Evolutionary conservation across 2,329 filamentous ascomycete species (phyloP), one percentile per base, ranked within the genome.

Genomic region (Exophiala calicioides): DNA sequence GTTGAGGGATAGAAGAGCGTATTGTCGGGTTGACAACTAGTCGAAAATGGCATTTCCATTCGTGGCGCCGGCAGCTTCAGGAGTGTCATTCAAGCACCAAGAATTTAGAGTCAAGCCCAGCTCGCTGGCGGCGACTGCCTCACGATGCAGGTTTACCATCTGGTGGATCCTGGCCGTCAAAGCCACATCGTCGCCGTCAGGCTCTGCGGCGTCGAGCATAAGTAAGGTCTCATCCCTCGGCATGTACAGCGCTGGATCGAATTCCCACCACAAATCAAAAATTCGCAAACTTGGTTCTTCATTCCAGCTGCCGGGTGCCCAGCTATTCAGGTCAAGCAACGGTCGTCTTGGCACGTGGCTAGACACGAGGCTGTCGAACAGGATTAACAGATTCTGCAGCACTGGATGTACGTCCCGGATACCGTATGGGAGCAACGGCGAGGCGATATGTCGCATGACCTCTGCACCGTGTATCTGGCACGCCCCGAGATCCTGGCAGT

Each of bases 401-500:
- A 50, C 30, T 13, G 35, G 35, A 8, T 50, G 41, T 15, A 50
- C 20, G n/a, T n/a, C n/a, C n/a, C n/a, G n/a, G n/a, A n/a, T n/a
- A n/a, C n/a, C n/a, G n/a, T n/a, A n/a, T n/a, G n/a, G n/a, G n/a
- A n/a, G n/a, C n/a, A n/a, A n/a, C n/a, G n/a, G n/a, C 21, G 34
- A 29, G 8, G 44, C 41, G 3, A 50, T 40, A 18, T 44, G 23
- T 8, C 41, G 40, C 34, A 34, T 33, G 13, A 34, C 32, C 5
- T 40, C 41, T 3, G 23, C 29, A 7, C 47, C 27, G 12, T 50
- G 47, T n/a, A 50, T 35, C 7, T 40, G 27, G 21, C 47, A 44
- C 15, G 40, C 36, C n/a, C 41, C 47, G n/a, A 50, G n/a, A 36
- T 50, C 47, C 18, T 38, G 33, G 23, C 47, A 50, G 41, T 50